These are phyloP conservation scores for Neurospora sp. DNA, from an alignment of 495 filamentous ascomycete genomes.

Conservation along the genomic window DNA sequence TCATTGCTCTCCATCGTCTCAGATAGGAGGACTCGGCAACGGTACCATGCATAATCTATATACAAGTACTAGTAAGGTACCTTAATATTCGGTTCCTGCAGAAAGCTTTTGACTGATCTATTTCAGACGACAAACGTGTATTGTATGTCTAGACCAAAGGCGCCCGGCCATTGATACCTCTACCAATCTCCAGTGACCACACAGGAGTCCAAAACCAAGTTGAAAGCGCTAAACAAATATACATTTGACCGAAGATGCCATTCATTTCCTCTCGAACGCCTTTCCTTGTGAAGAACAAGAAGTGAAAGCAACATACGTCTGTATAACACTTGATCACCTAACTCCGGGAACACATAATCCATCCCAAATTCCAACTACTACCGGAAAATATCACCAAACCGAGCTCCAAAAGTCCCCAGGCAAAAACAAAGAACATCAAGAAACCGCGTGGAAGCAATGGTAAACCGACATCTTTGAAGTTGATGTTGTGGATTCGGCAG, in stretches of 20 bases:
- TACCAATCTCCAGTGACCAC: background rate
- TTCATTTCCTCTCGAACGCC: background rate
- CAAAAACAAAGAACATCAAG: background rate
- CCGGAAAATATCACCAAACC: too few relatives aligned
- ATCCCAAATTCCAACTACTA: background rate
- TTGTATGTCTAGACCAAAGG: background rate
- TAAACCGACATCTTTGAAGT: background rate
- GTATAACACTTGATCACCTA: background rate
- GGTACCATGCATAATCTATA: background rate
- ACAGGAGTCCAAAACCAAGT: background rate
- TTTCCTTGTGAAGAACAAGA: background rate
- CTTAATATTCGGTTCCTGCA: background rate
- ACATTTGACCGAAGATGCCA: background rate
- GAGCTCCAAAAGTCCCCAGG: background rate
- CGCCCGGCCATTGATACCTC: background rate
- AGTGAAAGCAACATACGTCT: background rate
- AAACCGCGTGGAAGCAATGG: background rate
- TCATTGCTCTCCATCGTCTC: background rate
- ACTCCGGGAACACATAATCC: background rate
- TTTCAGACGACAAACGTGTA: background rate
- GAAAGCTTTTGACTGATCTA: background rate
- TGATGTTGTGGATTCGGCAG: background rate
- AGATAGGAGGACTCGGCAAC: background rate
- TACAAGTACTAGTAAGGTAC: too few relatives aligned
- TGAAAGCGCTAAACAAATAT: background rate